These are phyloP conservation scores for Colletotrichum graminicola DNA, from an alignment of 2,329 filamentous ascomycete genomes.

Conservation along the genomic window DNA sequence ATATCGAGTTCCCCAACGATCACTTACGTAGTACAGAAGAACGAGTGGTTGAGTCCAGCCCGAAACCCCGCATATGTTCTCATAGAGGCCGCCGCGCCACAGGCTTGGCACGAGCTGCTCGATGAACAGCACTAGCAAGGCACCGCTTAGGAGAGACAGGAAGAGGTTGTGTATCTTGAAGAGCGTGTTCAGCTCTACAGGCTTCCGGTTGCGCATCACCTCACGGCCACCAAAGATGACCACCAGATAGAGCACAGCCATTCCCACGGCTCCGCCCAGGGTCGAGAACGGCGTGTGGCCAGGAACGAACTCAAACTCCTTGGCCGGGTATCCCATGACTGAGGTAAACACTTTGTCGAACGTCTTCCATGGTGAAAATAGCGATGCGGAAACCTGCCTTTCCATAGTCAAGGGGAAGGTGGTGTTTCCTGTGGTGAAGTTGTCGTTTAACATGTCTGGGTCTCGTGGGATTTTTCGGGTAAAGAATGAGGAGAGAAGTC, in stretches of 20 bases:
- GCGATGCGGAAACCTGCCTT: slow-evolving; percentile 57
- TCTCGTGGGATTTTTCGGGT: background rate
- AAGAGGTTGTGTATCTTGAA: slow-evolving; percentile 94
- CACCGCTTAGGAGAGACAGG: slow-evolving; percentile 80
- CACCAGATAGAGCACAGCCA: slow-evolving; percentile 82
- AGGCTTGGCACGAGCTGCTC: slow-evolving; percentile 85
- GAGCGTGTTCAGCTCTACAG: slow-evolving; percentile 80
- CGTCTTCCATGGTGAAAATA: slow-evolving; percentile 75
- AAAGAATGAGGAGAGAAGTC: background rate
- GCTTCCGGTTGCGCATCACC: slow-evolving; percentile 80
- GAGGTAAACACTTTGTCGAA: slow-evolving; percentile 81
- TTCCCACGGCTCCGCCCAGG: slow-evolving; percentile 75
- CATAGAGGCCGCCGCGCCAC: slow-evolving; percentile 80
- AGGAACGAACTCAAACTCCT: slow-evolving; percentile 80
- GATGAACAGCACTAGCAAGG: slow-evolving; percentile 79
- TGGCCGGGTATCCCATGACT: slow-evolving; percentile 79
- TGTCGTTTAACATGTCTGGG: slow-evolving; percentile 30
- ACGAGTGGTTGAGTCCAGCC: slow-evolving; percentile 89
- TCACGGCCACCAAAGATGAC: slow-evolving; percentile 88
- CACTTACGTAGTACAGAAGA: slow-evolving; percentile 85
- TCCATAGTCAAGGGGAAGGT: slow-evolving; percentile 78
- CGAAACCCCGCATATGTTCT: slow-evolving; percentile 78
- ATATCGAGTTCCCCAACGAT: background rate
- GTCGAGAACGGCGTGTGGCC: slow-evolving; percentile 86
- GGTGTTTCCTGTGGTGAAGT: slow-evolving; percentile 24